phyloP scores from a whole-genome alignment of 2,329 filamentous ascomycete species.

The Coniochaeta sp. region DNA sequence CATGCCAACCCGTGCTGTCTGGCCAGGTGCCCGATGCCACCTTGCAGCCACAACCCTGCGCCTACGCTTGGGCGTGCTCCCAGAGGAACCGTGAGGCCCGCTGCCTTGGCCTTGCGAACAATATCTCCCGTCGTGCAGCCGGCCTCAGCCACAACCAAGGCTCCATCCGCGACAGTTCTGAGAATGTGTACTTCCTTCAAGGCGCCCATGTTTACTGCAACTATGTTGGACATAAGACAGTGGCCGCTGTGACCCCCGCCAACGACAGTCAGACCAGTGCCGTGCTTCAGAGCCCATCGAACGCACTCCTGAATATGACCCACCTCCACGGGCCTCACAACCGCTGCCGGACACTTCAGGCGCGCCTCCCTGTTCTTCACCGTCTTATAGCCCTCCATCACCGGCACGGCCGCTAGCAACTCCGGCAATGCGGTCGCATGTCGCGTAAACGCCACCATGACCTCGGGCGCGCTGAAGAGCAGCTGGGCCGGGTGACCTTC shows the following conservation, averaged over 20 bases:
- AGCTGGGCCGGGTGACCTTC: conserved; percentile 24
- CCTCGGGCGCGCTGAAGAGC: conserved; percentile 37
- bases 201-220: conserved; percentile 50
- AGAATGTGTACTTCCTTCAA: conserved; percentile 43
- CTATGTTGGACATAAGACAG: conserved; percentile 42
- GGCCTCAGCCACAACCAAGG: conserved; percentile 41
- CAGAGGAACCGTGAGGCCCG: conserved; percentile 47
- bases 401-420: conserved; percentile 32
- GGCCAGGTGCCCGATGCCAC: conserved; percentile 54
- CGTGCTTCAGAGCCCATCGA: conserved; percentile 43
- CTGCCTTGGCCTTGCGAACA: conserved; percentile 34
- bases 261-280: conserved; percentile 38
- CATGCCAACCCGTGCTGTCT: conserved; percentile 49
- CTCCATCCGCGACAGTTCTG: conserved; percentile 14
- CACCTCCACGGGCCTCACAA: conserved; percentile 37
- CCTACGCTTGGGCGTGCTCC: conserved; percentile 57
- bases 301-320: conserved; percentile 47
- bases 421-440: conserved; percentile 34
- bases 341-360: conserved; percentile 30
- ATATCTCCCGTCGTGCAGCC: conserved; percentile 52
- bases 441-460: conserved; percentile 43
- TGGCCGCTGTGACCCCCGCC: conserved; percentile 55
- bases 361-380: conserved; percentile 47
- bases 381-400: conserved; percentile 7
- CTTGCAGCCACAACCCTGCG: conserved; percentile 56